Conservation (phyloP, 208 protist species). For the Trypanosoma scelopori region DNA sequence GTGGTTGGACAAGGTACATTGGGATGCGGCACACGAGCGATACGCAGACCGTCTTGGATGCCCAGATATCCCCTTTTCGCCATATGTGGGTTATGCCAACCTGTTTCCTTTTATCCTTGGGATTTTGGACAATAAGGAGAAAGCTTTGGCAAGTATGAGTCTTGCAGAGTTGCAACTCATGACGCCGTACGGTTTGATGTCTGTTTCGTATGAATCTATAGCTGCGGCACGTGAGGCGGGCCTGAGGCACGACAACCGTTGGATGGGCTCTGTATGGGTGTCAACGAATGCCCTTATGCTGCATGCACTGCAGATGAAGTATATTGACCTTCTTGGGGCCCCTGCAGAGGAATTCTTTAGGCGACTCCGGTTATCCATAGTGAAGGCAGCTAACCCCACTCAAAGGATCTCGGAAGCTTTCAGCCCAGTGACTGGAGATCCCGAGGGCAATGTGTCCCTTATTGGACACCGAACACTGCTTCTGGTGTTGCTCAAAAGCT, state of each 20-base stretch:
- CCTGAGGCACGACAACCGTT: constrained; percentile 64
- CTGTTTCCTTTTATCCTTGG: constrained; percentile 73
- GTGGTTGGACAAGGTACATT: constrained; percentile 73
- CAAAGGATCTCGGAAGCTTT: constrained; percentile 70
- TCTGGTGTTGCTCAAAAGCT: constrained; percentile 56
- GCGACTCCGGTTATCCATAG: constrained; percentile 37
- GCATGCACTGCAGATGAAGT: constrained; percentile 61
- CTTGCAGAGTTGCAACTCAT: constrained; percentile 53
- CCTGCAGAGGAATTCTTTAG: constrained; percentile 40
- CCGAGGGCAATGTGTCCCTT: constrained; percentile 76
- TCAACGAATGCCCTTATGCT: constrained; percentile 63
- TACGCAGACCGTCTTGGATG: constrained; percentile 77
- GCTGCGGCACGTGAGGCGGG: constrained; percentile 43
- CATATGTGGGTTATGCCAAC: constrained; percentile 78
- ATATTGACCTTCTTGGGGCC: constrained; percentile 38
- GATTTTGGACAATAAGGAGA: constrained; percentile 41
- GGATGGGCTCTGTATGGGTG: constrained; percentile 72
- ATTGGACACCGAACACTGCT: constrained; percentile 59
- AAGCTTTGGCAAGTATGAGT: constrained; percentile 39
- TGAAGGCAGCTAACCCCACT: constrained; percentile 43
- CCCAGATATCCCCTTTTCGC: constrained; percentile 44
- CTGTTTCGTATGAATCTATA: constrained; percentile 65
- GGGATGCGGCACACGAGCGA: constrained; percentile 50
- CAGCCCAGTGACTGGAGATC: constrained; percentile 63
- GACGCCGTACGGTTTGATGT: constrained; percentile 71